Base-by-base conservation (phyloP, 1,284 basidiomycete species). In the Calocybe gambosa region DNA sequence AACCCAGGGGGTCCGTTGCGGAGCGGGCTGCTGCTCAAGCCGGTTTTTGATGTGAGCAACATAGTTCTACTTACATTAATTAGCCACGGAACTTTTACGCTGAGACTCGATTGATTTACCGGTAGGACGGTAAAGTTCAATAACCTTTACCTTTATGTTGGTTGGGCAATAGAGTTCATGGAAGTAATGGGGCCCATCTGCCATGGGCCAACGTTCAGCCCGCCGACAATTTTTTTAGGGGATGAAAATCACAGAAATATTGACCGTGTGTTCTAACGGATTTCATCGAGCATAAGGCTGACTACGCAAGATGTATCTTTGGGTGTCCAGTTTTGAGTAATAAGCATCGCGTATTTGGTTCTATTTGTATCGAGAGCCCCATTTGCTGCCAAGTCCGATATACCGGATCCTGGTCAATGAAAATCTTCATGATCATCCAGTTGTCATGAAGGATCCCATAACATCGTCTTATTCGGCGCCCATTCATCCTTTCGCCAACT, bases 1-100 rank as follows among this genome's bases (percentile, higher is more conserved):
- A 82, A 55, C 78, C 84, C 13, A 70, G 86, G 46, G 86, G 87
- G 0, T 87, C 83, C 54, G 56, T 89, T 48, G 84, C 83, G 28
- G 85, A 90, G 58, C 66, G 85, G 48, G 80, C 77, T 40, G 80
- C 80, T 36, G 73, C 73, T 8, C 85, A 88, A 58, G 83, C 85
- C 18, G 77, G 71, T 4, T 86, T 87, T 54, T 77, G 58, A 63
- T 45, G 31, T 34, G 31, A n/a, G 13, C 15, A 6, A 16, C 25
- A 16, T 34, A 36, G 25, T 2, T 40, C 13, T 21, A 34, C 19
- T 16, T 12, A 28, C 16, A 2, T 19, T 15, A 10, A 31, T 5
- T 18, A 31, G 9, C 19, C 29, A 42, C 41, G 41, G 41, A 25
- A 21, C 26, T 25, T 35, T 42, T 42, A 19, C 28, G 9, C 25